Evolutionary conservation across 78 protist genomes (phyloP).

Genomic region (Pelomyxa schiedti): DNA sequence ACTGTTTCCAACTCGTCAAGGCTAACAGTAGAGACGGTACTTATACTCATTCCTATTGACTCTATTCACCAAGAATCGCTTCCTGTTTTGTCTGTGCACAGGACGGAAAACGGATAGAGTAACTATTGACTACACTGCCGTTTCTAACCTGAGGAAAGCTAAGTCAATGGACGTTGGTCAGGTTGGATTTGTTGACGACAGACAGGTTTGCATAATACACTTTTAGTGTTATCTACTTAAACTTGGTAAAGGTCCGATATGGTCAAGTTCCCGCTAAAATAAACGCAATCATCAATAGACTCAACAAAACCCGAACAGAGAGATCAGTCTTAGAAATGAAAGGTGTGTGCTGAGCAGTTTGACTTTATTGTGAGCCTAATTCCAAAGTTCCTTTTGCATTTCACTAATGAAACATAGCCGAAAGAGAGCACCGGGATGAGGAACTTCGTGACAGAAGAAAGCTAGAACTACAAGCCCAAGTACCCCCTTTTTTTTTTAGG

Average conservation of each 20-base stretch:
- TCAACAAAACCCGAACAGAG: conserved; percentile 31
- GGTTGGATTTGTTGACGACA: conserved; percentile 62
- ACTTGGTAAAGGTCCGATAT: background rate
- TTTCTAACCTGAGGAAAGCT: conserved; percentile 80
- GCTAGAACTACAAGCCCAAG: conserved; percentile 16
- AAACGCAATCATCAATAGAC: conserved; percentile 15
- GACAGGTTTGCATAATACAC: too few species aligned
- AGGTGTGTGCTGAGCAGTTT: too few species aligned
- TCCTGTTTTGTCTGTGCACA: too few species aligned
- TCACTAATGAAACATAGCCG: too few species aligned
- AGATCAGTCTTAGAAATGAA: too few species aligned
- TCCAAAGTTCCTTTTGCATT: too few species aligned
- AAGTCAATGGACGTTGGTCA: conserved; percentile 85
- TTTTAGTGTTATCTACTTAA: too few species aligned
- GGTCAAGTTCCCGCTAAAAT: conserved; percentile 17
- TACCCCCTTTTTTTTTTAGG: too few species aligned
- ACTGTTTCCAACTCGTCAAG: conserved; percentile 81
- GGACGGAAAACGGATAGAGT: conserved; percentile 45
- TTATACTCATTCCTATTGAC: too few species aligned
- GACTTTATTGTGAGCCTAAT: too few species aligned
- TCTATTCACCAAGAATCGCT: too few species aligned
- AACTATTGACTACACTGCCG: conserved; percentile 76
- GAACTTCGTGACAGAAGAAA: conserved; percentile 24
- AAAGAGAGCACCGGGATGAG: too few species aligned
- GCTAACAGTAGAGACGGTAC: conserved; percentile 54